Evolutionary conservation across 345 rosid genomes (phyloP).

Genomic region (Gossypium rotundifolium): DNA sequence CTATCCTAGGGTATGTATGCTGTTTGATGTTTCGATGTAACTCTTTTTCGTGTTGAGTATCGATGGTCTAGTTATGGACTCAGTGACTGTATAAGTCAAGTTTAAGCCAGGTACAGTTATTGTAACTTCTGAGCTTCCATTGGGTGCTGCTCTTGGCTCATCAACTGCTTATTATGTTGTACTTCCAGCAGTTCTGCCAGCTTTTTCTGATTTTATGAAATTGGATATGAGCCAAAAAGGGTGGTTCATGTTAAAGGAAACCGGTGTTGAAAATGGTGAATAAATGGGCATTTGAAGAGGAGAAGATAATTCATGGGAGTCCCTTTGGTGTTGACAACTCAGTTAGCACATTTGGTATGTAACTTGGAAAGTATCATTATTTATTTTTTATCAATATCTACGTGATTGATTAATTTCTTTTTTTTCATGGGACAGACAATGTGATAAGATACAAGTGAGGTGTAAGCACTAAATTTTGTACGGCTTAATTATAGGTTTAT

Average conservation of each 20-base stretch:
- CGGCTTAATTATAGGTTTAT: too few relatives aligned
- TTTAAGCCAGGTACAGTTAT: constrained; percentile 66
- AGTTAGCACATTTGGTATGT: constrained; percentile 86
- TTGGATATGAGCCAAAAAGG: constrained; percentile 34
- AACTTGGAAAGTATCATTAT: not conserved
- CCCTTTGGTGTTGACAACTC: constrained; percentile 98
- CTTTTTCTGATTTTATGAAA: constrained; percentile 38
- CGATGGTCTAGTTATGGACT: constrained; percentile 13
- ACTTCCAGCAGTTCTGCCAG: constrained; percentile 66
- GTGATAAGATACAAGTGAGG: constrained; percentile 70
- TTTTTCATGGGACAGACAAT: constrained; percentile 48
- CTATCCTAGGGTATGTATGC: constrained; percentile 64
- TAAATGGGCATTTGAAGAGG: constrained; percentile 97
- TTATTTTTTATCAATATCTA: not conserved
- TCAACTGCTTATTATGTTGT: constrained; percentile 76
- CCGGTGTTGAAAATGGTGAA: constrained; percentile 61
- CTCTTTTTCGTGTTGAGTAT: not conserved
- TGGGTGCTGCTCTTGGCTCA: too few relatives aligned
- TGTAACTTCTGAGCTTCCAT: constrained; percentile 75
- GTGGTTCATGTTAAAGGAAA: constrained; percentile 51
- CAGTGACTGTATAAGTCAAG: constrained; percentile 30
- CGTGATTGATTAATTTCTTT: not conserved
- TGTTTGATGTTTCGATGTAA: not conserved
- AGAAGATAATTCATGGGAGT: constrained; percentile 87
- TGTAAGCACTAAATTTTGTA: too few relatives aligned